Percentiles rank a stretch among this genome's conserved stretches.
Conservation (phyloP, 2,329 filamentous ascomycete species). For the Cladophialophora chaetospira region DNA sequence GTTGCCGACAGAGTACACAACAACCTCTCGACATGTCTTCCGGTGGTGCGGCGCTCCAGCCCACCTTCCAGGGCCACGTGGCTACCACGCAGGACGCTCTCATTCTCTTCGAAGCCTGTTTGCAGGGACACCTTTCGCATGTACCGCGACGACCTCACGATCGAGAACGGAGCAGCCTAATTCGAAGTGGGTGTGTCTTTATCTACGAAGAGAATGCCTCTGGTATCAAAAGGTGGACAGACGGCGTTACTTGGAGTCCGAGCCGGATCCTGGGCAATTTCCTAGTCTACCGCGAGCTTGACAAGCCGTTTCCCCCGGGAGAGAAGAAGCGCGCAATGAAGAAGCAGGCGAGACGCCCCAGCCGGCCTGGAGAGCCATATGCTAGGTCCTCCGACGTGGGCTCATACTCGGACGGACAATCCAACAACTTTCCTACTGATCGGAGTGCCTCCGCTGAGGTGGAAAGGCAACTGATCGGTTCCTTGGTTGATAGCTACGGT, state of each 20-base stretch:
- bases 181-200: slow-evolving; percentile 82
- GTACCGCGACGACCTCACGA: slow-evolving; percentile 85
- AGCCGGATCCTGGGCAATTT: slow-evolving; percentile 84
- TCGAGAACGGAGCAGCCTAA: slow-evolving; percentile 73
- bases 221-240: slow-evolving; percentile 92
- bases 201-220: slow-evolving; percentile 91
- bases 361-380: slow-evolving; percentile 57
- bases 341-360: slow-evolving; percentile 58
- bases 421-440: slow-evolving; percentile 41
- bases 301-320: slow-evolving; percentile 74
- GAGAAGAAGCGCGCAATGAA: slow-evolving; percentile 85
- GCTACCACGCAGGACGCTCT: slow-evolving; percentile 74
- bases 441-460: slow-evolving; percentile 46
- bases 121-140: slow-evolving; percentile 70
- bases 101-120: slow-evolving; percentile 76
- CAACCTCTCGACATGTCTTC: slow-evolving; percentile 30
- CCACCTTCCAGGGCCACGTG: slow-evolving; percentile 69
- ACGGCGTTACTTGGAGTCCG: slow-evolving; percentile 87
- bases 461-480: slow-evolving; percentile 70
- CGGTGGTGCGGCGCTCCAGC: slow-evolving; percentile 54
- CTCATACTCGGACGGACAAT: slow-evolving; percentile 43
- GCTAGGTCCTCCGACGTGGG: slow-evolving; percentile 38
- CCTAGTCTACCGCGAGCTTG: slow-evolving; percentile 79
- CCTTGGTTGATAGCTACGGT: slow-evolving; percentile 82
- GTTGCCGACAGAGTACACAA: neutral